Conservation (phyloP, 2,329 filamentous ascomycete species). For the Epichloe glyceriae region DNA sequence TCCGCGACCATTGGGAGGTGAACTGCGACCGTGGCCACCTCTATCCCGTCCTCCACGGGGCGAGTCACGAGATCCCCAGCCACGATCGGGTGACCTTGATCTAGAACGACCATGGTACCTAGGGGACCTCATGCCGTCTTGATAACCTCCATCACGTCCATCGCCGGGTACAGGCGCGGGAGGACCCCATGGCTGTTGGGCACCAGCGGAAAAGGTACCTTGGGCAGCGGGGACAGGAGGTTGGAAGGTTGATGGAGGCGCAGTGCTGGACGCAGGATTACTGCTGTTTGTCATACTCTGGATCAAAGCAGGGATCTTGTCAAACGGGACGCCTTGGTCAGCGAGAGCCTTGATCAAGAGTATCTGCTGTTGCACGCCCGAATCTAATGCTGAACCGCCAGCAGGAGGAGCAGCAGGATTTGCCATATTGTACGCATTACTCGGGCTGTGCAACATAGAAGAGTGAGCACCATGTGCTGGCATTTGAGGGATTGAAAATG, state of each 20-base stretch:
- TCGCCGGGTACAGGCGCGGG: constrained; percentile 23
- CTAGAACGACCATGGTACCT: constrained; percentile 51
- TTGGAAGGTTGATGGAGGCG: constrained; percentile 21
- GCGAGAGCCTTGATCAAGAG: constrained; percentile 63
- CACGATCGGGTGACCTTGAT: constrained; percentile 66
- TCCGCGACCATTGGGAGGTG: constrained; percentile 30
- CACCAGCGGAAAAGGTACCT: constrained; percentile 25
- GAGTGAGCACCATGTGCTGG: constrained; percentile 21
- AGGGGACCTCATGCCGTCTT: constrained; percentile 49
- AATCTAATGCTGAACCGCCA: constrained; percentile 28
- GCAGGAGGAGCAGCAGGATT: constrained; percentile 22
- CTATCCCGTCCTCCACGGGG: constrained; percentile 52
- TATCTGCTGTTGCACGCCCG: constrained; percentile 55
- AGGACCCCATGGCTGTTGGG: constrained; percentile 20
- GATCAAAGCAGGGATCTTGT: constrained; percentile 55
- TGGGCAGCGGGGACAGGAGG: constrained; percentile 30
- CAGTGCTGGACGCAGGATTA: constrained; percentile 19
- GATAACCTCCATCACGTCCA: constrained; percentile 43
- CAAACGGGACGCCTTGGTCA: constrained; percentile 62
- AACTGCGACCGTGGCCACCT: constrained; percentile 62
- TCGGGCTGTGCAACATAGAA: constrained; percentile 14
- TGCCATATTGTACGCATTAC: constrained; percentile 16
- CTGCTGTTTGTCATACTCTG: constrained; percentile 35
- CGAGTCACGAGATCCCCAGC: constrained; percentile 54
- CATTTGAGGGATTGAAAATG: constrained; percentile 23